Evolutionary conservation across 257 asterid species (phyloP).

Genomic region (Solanum chaucha): DNA sequence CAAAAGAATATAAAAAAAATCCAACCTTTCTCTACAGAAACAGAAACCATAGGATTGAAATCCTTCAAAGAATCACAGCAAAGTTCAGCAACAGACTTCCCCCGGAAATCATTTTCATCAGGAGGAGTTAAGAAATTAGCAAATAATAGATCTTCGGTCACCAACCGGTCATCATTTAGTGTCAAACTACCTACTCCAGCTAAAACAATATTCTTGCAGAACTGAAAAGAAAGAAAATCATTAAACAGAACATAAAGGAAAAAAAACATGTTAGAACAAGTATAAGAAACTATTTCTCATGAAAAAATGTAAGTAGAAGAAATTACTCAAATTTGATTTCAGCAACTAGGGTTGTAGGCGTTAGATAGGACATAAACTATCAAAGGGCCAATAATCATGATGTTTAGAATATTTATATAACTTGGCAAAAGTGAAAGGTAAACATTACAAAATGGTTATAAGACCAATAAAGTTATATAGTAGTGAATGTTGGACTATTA

Average conservation of each 20-base stretch:
- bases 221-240: conserved; percentile 31
- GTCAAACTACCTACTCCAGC: conserved; percentile 99
- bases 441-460: background rate
- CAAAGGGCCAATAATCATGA: background rate
- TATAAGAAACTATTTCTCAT: background rate
- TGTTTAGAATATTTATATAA: background rate
- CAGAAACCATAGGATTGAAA: conserved; percentile 96
- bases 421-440: background rate
- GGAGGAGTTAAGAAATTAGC: conserved; percentile 75
- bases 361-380: background rate
- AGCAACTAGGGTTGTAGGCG: background rate
- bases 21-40: conserved; percentile 71
- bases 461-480: background rate
- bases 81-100: conserved; percentile 75
- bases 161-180: conserved; percentile 63
- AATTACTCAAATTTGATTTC: background rate
- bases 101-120: conserved; percentile 29
- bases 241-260: background rate
- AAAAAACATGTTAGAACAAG: background rate
- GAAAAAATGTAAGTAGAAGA: background rate
- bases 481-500: background rate
- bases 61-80: conserved; percentile 89
- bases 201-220: conserved; percentile 91
- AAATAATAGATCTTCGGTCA: conserved; percentile 51
- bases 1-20: background rate